A percentile compares a stretch with the other conserved stretches of the same genome.
phyloP scores from a whole-genome alignment of 768 basidiomycete species.

The Leucogyrophana mollusca region DNA sequence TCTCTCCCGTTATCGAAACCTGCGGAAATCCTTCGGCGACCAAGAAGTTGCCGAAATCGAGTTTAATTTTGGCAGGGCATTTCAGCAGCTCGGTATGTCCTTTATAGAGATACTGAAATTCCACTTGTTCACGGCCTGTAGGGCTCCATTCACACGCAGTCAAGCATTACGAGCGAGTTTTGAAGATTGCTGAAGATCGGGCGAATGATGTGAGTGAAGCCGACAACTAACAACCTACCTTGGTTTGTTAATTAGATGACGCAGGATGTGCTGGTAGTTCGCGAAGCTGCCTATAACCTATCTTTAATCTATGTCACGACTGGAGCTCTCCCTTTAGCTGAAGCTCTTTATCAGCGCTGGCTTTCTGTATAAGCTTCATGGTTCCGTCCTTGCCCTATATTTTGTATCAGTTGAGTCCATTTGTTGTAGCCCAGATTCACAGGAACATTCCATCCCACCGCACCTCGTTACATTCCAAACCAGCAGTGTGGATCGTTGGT shows the following conservation, averaged over 20 bases:
- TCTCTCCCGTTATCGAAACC: slow-evolving; percentile 73
- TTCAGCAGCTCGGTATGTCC: slow-evolving; percentile 84
- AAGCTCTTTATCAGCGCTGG: slow-evolving; percentile 74
- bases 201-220: slow-evolving; percentile 27
- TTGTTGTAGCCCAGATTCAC: slow-evolving; percentile 6
- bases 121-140: slow-evolving; percentile 25
- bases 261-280: slow-evolving; percentile 55
- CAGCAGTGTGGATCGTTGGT: neutral
- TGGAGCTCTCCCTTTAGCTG: slow-evolving; percentile 70
- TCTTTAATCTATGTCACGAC: slow-evolving; percentile 79
- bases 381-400: neutral
- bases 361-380: slow-evolving; percentile 56
- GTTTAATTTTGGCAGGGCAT: slow-evolving; percentile 88
- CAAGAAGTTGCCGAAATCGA: slow-evolving; percentile 72
- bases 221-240: slow-evolving; percentile 3
- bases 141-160: slow-evolving; percentile 82
- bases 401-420: slow-evolving; percentile 1
- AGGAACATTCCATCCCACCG: slow-evolving; percentile 1
- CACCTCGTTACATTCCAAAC: slow-evolving; percentile 3
- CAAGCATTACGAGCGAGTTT: slow-evolving; percentile 78
- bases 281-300: slow-evolving; percentile 87
- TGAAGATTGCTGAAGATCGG: slow-evolving; percentile 56
- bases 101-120: neutral
- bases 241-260: slow-evolving; percentile 28
- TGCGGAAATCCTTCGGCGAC: slow-evolving; percentile 44